Base-by-base conservation (phyloP, 306 rosid genomes). In the Prunus mongolica region DNA sequence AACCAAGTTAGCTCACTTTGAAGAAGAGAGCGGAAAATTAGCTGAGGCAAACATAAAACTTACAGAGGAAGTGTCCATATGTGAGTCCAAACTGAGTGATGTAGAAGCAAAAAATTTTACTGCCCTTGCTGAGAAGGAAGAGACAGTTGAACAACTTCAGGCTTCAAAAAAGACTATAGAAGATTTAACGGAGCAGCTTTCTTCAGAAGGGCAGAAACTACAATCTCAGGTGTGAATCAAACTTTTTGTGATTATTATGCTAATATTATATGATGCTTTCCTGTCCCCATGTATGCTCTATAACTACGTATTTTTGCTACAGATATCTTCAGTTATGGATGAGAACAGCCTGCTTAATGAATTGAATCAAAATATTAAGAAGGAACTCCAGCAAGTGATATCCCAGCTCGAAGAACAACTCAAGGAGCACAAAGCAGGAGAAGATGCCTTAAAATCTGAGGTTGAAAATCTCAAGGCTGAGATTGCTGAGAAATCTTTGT, bases 291-390 rank as follows among this genome's bases (percentile, higher is more conserved):
- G 13, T 63, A 11, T 27, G 51, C 57, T 70, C 8, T 54, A 54
- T 13, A 19, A 12, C 1, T 71, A 45, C 16, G 5, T 71, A 38
- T 32, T 38, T 64, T 73, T 77, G 72, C 75, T 65, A 75, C 90
- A 96, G 99, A 88, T 92, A 71, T 86, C 93, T 80, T 87, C 97
- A 32, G 73, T 81, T 76, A 77, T 78, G 69, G 96, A 91, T 57
- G 99, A 96, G 88, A 96, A 89, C 83, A 82, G 86, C 85, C 74
- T 90, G 76, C 89, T 95, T 54, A 89, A 82, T 67, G 97, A 90
- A 78, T 83, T 93, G 45, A 75, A 85, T 83, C 93, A 89, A 78
- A 87, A 78, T 67, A 64, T 87, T 72, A 92, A 89, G 80, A 89
- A 86, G 77, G 96, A 95, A 77, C 91, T 89, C 27, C 92, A 90